Conservation (phyloP, 225 moss, liverwort and hornwort species). For the Physcomitrium patens region DNA sequence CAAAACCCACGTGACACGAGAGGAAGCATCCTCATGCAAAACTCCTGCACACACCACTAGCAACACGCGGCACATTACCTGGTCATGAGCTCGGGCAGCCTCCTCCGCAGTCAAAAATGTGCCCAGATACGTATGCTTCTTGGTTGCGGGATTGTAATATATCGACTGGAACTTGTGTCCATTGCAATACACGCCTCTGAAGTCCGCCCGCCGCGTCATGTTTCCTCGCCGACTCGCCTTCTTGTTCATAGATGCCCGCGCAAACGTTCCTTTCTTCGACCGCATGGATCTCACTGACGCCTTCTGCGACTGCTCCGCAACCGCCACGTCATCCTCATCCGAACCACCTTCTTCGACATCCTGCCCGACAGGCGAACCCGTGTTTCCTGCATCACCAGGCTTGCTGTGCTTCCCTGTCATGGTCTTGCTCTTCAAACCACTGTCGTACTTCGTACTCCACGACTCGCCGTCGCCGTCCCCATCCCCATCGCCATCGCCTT, state of each 20-base stretch:
- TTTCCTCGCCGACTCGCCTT: constrained; percentile 47
- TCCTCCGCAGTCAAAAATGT: constrained; percentile 81
- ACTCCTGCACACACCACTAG: neutral
- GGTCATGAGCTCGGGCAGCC: constrained; percentile 82
- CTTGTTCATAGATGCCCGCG: constrained; percentile 27
- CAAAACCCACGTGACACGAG: neutral
- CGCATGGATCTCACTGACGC: constrained; percentile 45
- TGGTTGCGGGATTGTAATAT: constrained; percentile 79
- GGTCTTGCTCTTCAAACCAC: constrained; percentile 31
- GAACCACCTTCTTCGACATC: constrained; percentile 30
- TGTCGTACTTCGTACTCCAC: constrained; percentile 40
- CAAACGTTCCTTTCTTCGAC: constrained; percentile 48
- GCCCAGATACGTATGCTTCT: constrained; percentile 80
- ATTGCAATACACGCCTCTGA: constrained; percentile 81
- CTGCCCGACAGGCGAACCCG: neutral
- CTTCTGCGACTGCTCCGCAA: constrained; percentile 29
- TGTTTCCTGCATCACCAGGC: constrained; percentile 2
- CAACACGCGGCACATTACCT: constrained; percentile 30
- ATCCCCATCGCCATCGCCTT: neutral
- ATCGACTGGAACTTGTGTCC: constrained; percentile 90
- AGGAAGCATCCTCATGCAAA: neutral
- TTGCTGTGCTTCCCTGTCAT: constrained; percentile 55
- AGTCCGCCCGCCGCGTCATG: constrained; percentile 68
- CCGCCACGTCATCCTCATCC: constrained; percentile 33
- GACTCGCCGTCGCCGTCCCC: constrained; percentile 24